Evolutionary conservation across 148 eudicot genomes (phyloP).

Genomic region (Heliamphora exappendiculata): DNA sequence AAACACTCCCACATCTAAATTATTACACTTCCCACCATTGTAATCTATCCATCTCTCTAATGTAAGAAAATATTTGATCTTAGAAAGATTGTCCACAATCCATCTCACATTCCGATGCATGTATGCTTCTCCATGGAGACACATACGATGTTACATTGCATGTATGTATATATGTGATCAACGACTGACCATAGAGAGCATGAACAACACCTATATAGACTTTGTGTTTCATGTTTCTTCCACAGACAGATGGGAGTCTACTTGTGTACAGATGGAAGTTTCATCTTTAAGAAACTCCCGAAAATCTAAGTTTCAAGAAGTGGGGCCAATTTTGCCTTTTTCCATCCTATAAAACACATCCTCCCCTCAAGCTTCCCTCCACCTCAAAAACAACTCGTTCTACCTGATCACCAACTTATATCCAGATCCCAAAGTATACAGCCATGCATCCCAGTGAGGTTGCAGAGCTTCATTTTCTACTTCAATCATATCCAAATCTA

Average conservation of each 20-base stretch:
- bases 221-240: too few species aligned
- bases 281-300: constrained; percentile 30
- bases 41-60: constrained; percentile 24
- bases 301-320: constrained; percentile 8
- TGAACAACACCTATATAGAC: too few species aligned
- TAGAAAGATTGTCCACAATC: constrained; percentile 26
- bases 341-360: constrained; percentile 51
- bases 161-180: neutral
- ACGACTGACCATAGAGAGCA: neutral
- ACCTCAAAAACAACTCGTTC: constrained; percentile 24
- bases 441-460: constrained; percentile 65
- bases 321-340: constrained; percentile 37
- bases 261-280: constrained; percentile 19
- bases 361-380: constrained; percentile 26
- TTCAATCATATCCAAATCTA: constrained; percentile 43
- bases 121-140: constrained; percentile 11
- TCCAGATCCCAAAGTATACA: constrained; percentile 10
- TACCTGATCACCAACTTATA: constrained; percentile 8
- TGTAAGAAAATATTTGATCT: constrained; percentile 27
- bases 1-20: constrained; percentile 17
- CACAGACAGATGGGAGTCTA: constrained; percentile 14
- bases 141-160: neutral
- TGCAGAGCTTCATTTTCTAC: constrained; percentile 42
- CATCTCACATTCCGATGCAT: constrained; percentile 22
- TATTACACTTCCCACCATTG: constrained; percentile 17